These are phyloP conservation scores for Amylocystis lapponica DNA, from an alignment of 768 basidiomycete genomes.

Conservation along the genomic window DNA sequence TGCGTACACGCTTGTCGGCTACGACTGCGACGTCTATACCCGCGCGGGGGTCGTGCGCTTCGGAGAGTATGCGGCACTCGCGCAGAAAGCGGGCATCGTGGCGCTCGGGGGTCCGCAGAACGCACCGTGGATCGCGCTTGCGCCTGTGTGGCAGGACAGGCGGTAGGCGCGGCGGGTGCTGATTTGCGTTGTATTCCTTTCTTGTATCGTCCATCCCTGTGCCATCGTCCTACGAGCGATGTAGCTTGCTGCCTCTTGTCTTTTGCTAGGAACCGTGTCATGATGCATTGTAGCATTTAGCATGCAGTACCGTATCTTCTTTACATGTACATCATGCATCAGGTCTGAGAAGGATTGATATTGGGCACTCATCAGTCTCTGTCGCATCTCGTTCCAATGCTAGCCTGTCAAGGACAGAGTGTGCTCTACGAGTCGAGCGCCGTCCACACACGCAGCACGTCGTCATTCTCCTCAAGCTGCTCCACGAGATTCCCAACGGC, in stretches of 20 bases:
- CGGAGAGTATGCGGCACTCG: conserved; percentile 10
- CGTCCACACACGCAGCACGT: conserved; percentile 56
- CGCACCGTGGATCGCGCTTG: conserved; percentile 2
- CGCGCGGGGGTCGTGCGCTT: conserved; percentile 8
- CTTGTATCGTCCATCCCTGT: no score
- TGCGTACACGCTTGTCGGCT: no score
- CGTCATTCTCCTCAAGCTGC: conserved; percentile 50
- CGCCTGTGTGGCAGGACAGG: neutral
- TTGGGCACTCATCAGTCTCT: no score
- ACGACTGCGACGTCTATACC: no score
- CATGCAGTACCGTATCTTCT: no score
- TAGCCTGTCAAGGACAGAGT: neutral
- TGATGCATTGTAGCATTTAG: no score
- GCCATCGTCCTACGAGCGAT: neutral
- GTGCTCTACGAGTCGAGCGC: conserved; percentile 18
- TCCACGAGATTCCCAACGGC: conserved; percentile 42
- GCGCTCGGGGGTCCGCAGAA: conserved; percentile 6
- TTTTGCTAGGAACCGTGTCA: no score
- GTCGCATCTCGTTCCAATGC: no score
- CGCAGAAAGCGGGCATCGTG: conserved; percentile 8
- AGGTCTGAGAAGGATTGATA: no score
- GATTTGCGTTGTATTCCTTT: no score
- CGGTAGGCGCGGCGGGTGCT: neutral
- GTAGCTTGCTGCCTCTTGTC: no score
- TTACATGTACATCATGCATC: no score